Evolutionary conservation across 169 alveolate species (phyloP), one percentile per base, ranked within the genome.

Genomic region (Eimeria necatrix): DNA sequence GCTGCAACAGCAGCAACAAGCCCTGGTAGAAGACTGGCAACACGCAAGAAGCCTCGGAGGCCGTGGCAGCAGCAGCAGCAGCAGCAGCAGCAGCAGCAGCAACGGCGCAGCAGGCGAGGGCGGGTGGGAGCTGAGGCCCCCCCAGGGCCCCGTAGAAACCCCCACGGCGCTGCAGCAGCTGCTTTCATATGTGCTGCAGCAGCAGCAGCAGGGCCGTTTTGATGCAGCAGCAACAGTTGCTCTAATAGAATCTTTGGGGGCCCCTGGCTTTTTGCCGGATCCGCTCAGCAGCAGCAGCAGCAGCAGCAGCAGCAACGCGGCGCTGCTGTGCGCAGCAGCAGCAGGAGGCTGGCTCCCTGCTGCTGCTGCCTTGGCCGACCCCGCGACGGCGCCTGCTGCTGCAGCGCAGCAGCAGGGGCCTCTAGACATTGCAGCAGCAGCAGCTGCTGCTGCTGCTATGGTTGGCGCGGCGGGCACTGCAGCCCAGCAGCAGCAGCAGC

Each of bases 41-140:
- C 64, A 56, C 14, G 64, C 64, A 56, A 8, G 14, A 56, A 14
- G 64, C 20, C 14, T 56, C 20, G 64, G 8, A 9, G 64, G 64
- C 6, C 6, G 78, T n/a, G 16, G 78, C 78, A 68, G 78, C 78
- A 68, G 78, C 78, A 68, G 78, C 78, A 68, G 84, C 84, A 73
- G 20, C 14, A 14, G 76, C 76, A 64, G 76, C 76, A 64, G 76
- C 41, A 64, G 76, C 76, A 64, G 76, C 14, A 64, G 41, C 76
- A n/a, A n/a, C n/a, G n/a, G n/a, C n/a, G n/a, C 76, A 64, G 76
- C 76, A n/a, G 24, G 56, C 18, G 53, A 73, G 32, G 24, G 48
- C 20, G 6, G 84, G 52, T 73, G 84, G 84, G 84, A 51, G 46
- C 20, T 73, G 24, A 51, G 84, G n/a, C 18, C 52, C 56, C 53